phyloP scores from a whole-genome alignment of 164 flowering plant species.

The Vitis riparia region DNA sequence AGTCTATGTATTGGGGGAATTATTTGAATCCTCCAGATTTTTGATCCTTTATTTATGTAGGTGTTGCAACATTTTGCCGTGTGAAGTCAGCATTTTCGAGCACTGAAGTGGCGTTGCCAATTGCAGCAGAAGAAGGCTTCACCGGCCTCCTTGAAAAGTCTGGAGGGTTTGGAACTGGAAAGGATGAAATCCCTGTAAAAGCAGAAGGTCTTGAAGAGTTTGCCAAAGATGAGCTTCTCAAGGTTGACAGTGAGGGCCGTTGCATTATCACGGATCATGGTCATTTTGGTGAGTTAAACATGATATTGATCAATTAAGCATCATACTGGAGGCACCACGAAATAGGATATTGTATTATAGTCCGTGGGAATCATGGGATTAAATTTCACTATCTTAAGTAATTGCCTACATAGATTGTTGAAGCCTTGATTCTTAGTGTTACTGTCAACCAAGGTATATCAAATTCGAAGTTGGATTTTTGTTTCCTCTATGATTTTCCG shows the following conservation, averaged over 20 bases:
- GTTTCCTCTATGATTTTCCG: neutral
- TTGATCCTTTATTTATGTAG: slow-evolving; percentile 28
- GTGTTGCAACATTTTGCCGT: slow-evolving; percentile 97
- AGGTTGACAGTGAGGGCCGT: slow-evolving; percentile 93
- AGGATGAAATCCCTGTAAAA: slow-evolving; percentile 20
- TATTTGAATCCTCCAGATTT: neutral
- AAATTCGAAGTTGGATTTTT: neutral
- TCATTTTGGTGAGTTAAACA: slow-evolving; percentile 70
- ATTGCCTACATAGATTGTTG: neutral
- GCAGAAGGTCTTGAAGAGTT: slow-evolving; percentile 59
- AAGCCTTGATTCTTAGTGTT: neutral
- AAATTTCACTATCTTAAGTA: neutral
- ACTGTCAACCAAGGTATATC: neutral
- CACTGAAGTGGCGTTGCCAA: slow-evolving; percentile 77
- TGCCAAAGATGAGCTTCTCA: slow-evolving; percentile 60
- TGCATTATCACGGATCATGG: slow-evolving; percentile 96
- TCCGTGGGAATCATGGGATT: neutral
- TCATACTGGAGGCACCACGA: neutral
- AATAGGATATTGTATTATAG: neutral
- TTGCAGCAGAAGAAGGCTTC: slow-evolving; percentile 92
- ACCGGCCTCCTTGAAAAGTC: slow-evolving; percentile 64
- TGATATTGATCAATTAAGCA: neutral
- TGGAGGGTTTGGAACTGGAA: slow-evolving; percentile 19
- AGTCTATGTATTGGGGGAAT: neutral
- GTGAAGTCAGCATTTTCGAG: slow-evolving; percentile 87